phyloP scores from a whole-genome alignment of 768 basidiomycete species.

The Suillus subluteus region DNA sequence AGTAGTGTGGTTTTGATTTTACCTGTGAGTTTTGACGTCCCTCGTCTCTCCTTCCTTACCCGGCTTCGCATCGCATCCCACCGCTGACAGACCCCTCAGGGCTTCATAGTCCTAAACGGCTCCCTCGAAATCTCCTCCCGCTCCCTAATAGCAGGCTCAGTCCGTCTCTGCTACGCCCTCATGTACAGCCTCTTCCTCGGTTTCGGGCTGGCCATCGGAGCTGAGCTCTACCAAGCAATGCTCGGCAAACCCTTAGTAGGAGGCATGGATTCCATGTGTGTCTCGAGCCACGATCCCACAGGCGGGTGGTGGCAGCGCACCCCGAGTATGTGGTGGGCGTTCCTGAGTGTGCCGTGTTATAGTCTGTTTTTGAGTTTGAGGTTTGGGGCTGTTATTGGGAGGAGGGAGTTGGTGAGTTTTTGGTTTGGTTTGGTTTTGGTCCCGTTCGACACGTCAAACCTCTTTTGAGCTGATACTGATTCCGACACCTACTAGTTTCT shows the following conservation, averaged over 20 bases:
- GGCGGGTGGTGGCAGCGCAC: slow-evolving; percentile 78
- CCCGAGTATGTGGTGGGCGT: slow-evolving; percentile 75
- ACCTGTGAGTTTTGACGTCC: slow-evolving; percentile 54
- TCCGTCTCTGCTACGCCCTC: slow-evolving; percentile 78
- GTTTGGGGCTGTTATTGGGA: slow-evolving; percentile 60
- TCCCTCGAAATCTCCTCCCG: slow-evolving; percentile 80
- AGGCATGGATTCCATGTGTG: slow-evolving; percentile 64
- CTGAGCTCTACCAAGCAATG: slow-evolving; percentile 64
- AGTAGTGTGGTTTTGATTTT: slow-evolving; percentile 80
- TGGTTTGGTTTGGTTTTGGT: background rate
- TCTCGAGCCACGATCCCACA: slow-evolving; percentile 51
- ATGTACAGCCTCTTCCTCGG: slow-evolving; percentile 80
- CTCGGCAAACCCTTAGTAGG: slow-evolving; percentile 49
- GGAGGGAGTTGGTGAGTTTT: slow-evolving; percentile 55
- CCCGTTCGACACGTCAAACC: background rate
- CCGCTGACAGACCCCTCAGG: slow-evolving; percentile 29
- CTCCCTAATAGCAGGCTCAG: slow-evolving; percentile 83
- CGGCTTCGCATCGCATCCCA: background rate
- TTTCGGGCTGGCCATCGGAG: slow-evolving; percentile 84
- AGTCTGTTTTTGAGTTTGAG: slow-evolving; percentile 68
- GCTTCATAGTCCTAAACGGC: slow-evolving; percentile 72
- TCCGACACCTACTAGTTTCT: slow-evolving; percentile 27
- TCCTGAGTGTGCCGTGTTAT: slow-evolving; percentile 72
- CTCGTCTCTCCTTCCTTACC: background rate
- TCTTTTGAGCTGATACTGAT: background rate